A percentile compares a stretch with the other conserved stretches of the same genome.
These are phyloP conservation scores for Thalassiosira hispida DNA, from an alignment of 352 stramenopile genomes.

Conservation along the genomic window DNA sequence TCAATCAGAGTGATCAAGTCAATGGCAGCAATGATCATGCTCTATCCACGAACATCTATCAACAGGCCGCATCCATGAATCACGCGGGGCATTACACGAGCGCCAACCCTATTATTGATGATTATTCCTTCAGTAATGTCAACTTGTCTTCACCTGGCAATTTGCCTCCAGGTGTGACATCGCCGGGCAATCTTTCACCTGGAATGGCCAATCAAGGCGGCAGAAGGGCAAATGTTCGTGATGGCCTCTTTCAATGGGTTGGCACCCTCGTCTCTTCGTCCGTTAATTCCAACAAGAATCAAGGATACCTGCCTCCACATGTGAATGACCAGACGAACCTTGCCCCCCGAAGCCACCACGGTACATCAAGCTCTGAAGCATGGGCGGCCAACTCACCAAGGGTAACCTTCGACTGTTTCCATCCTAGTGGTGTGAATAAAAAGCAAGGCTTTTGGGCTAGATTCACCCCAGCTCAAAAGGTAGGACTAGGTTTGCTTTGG, in stretches of 20 bases:
- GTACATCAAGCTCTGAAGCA: not conserved
- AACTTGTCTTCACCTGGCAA: constrained; percentile 32
- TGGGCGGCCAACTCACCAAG: constrained; percentile 25
- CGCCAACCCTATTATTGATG: constrained; percentile 10
- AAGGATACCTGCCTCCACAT: constrained; percentile 12
- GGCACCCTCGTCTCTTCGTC: not conserved
- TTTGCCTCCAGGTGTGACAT: not conserved
- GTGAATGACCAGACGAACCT: constrained; percentile 26
- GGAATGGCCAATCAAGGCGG: not conserved
- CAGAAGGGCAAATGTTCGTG: not conserved
- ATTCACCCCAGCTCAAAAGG: constrained; percentile 21
- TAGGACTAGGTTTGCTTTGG: constrained; percentile 30
- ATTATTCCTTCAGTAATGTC: constrained; percentile 61
- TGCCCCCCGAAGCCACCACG: not conserved
- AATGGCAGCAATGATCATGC: not conserved
- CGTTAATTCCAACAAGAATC: not conserved
- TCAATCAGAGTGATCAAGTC: not conserved
- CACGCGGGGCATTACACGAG: constrained; percentile 14
- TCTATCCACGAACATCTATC: constrained; percentile 13
- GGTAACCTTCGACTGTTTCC: constrained; percentile 31
- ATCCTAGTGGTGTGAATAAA: constrained; percentile 12
- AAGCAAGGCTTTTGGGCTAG: constrained; percentile 20
- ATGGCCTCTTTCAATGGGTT: constrained; percentile 11
- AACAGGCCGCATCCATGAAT: not conserved
- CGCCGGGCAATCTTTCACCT: not conserved